These are phyloP conservation scores for Pinus albicaulis DNA, from an alignment of 75 land plant genomes.

Conservation along the genomic window DNA sequence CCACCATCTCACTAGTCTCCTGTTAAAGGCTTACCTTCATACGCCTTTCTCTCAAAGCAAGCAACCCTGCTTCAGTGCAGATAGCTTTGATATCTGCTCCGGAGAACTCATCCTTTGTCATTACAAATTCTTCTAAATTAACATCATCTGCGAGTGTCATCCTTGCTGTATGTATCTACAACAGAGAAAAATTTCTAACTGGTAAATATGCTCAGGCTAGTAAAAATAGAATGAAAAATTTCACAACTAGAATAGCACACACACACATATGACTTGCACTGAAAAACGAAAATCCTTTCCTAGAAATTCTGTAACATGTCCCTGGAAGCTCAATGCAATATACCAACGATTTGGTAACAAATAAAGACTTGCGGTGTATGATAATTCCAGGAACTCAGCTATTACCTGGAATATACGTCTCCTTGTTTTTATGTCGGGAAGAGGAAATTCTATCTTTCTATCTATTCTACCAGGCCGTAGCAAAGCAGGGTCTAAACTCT, in stretches of 20 bases:
- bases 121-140: conserved; percentile 88
- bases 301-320: background rate
- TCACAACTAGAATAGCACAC: no score
- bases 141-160: conserved; percentile 95
- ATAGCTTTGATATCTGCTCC: conserved; percentile 95
- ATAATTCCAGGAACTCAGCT: background rate
- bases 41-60: conserved; percentile 85
- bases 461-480: conserved; percentile 92
- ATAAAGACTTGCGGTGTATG: no score
- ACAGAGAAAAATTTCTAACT: background rate
- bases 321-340: background rate
- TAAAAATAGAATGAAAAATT: no score
- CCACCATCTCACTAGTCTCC: background rate
- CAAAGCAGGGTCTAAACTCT: conserved; percentile 92
- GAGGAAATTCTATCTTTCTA: conserved; percentile 89
- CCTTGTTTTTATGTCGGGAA: conserved; percentile 81
- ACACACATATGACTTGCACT: no score
- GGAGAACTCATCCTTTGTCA: conserved; percentile 94
- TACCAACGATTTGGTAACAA: no score
- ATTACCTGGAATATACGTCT: conserved; percentile 83
- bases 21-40: conserved; percentile 67
- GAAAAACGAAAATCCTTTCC: no score
- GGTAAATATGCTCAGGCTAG: no score
- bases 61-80: conserved; percentile 86
- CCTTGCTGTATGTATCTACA: conserved; percentile 83